Evolutionary conservation across 2,329 filamentous ascomycete species (phyloP).

Genomic region (Phialophora chinensis): DNA sequence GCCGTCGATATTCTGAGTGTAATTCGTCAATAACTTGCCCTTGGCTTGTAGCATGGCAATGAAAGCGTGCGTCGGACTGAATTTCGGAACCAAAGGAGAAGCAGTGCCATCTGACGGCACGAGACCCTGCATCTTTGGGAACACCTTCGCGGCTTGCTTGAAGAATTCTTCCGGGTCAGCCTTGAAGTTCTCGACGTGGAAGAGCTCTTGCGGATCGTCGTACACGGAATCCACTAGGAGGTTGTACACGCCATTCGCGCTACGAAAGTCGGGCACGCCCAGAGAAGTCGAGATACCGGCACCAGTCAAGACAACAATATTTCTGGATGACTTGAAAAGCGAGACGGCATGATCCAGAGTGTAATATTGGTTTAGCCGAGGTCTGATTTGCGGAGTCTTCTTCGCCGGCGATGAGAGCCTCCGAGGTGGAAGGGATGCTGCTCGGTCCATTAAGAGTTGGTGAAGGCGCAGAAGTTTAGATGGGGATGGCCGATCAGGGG

Average conservation of each 20-base stretch:
- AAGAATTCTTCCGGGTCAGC: slow-evolving; percentile 91
- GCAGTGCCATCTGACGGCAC: slow-evolving; percentile 20
- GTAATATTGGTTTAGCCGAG: slow-evolving; percentile 67
- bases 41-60: slow-evolving; percentile 87
- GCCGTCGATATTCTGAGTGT: slow-evolving; percentile 99
- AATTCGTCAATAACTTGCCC: slow-evolving; percentile 90
- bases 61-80: slow-evolving; percentile 92
- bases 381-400: slow-evolving; percentile 29
- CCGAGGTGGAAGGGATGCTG: slow-evolving; percentile 30
- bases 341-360: slow-evolving; percentile 83
- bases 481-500: slow-evolving; percentile 27
- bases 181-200: slow-evolving; percentile 86
- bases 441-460: slow-evolving; percentile 27
- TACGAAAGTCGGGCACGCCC: slow-evolving; percentile 96
- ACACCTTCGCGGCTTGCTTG: slow-evolving; percentile 68
- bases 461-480: slow-evolving; percentile 29
- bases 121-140: slow-evolving; percentile 62
- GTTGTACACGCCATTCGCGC: slow-evolving; percentile 70
- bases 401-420: slow-evolving; percentile 29
- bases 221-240: slow-evolving; percentile 73
- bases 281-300: slow-evolving; percentile 96
- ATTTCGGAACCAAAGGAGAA: slow-evolving; percentile 61
- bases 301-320: slow-evolving; percentile 92
- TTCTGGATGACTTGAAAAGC: slow-evolving; percentile 73
- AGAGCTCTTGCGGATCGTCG: slow-evolving; percentile 90